These are phyloP conservation scores for Dothideomycetes sp. DNA, from an alignment of 2,329 filamentous ascomycete genomes.

Conservation along the genomic window DNA sequence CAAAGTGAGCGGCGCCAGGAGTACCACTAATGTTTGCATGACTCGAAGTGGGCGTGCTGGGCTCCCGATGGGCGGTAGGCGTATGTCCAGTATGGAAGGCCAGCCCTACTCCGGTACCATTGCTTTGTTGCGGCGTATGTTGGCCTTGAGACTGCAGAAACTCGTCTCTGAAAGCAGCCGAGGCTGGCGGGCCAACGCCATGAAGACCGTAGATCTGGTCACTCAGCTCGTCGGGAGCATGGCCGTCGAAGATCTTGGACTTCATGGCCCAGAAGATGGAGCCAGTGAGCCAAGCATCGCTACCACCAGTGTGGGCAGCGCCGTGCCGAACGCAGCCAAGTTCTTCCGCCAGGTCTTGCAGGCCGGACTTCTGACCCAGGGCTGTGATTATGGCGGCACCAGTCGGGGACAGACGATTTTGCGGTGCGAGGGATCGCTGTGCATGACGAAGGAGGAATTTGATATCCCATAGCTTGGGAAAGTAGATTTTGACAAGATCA, in stretches of 20 bases:
- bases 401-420: slow-evolving; percentile 41
- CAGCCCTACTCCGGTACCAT: slow-evolving; percentile 12
- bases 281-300: slow-evolving; percentile 85
- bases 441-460: slow-evolving; percentile 95
- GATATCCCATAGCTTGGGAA: slow-evolving; percentile 87
- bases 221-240: slow-evolving; percentile 67
- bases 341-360: slow-evolving; percentile 89
- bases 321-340: slow-evolving; percentile 84
- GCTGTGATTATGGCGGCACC: slow-evolving; percentile 68
- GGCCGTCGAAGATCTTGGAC: slow-evolving; percentile 74
- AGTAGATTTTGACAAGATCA: slow-evolving; percentile 79
- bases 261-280: slow-evolving; percentile 91
- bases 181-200: slow-evolving; percentile 40
- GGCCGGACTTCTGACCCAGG: slow-evolving; percentile 79
- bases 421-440: slow-evolving; percentile 35
- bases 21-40: slow-evolving; percentile 35
- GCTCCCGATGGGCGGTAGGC: slow-evolving; percentile 27
- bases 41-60: slow-evolving; percentile 58
- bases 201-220: slow-evolving; percentile 92
- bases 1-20: slow-evolving; percentile 9
- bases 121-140: slow-evolving; percentile 30
- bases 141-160: slow-evolving; percentile 25
- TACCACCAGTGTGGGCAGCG: slow-evolving; percentile 82
- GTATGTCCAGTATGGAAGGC: slow-evolving; percentile 27
- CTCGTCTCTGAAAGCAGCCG: slow-evolving; percentile 40